Percentiles rank a stretch among this genome's conserved stretches.
phyloP scores from a whole-genome alignment of 805 yeast genomes.

The Zygosaccharomyces bailii region DNA sequence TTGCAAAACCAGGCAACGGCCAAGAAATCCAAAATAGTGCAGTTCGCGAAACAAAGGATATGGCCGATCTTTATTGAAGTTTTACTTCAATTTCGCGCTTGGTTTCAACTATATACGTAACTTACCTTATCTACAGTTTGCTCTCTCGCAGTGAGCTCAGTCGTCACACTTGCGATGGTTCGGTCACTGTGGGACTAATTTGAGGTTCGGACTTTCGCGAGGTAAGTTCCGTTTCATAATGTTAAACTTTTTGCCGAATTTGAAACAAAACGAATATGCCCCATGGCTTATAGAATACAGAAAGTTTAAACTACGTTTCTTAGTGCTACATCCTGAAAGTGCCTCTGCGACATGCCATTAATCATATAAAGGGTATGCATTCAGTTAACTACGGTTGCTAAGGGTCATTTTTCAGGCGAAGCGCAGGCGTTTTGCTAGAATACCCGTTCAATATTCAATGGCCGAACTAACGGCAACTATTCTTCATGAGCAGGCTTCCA shows the following conservation, averaged over 20 bases:
- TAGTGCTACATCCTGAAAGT: not conserved
- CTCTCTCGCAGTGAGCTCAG: not conserved
- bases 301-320: not conserved
- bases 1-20: not conserved
- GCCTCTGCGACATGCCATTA: conserved; percentile 1
- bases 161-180: not conserved
- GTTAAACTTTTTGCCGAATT: conserved; percentile 1
- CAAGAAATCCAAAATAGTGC: not conserved
- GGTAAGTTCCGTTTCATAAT: conserved; percentile 8
- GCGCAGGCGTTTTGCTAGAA: too few relatives aligned
- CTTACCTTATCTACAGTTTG: conserved; percentile 3
- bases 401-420: too few relatives aligned
- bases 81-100: not conserved
- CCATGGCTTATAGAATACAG: not conserved
- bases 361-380: conserved; percentile 4
- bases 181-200: conserved; percentile 3
- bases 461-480: conserved; percentile 4
- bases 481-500: conserved; percentile 43
- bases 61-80: conserved; percentile 15
- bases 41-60: conserved; percentile 11
- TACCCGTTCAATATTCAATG: not conserved
- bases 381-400: not conserved
- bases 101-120: conserved; percentile 5
- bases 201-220: conserved; percentile 9
- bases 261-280: conserved; percentile 6